phyloP scores from a whole-genome alignment of 305 asterid genomes.

The Fraxinus velutina region DNA sequence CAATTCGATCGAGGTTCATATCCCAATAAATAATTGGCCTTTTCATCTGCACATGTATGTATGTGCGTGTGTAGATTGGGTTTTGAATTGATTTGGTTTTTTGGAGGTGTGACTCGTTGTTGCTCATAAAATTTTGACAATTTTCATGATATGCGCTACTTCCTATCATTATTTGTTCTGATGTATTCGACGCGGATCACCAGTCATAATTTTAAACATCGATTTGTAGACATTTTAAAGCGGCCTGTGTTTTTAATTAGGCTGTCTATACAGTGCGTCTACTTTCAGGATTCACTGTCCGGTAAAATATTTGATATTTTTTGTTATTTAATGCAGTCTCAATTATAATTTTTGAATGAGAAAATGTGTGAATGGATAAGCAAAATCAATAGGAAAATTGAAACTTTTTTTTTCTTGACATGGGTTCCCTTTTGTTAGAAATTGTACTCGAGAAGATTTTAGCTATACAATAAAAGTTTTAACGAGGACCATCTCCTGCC shows the following conservation, averaged over 20 bases:
- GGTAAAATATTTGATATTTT: not conserved
- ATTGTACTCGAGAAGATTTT: not conserved
- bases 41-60: not conserved
- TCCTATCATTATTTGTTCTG: not conserved
- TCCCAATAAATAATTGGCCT: not conserved
- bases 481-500: not conserved
- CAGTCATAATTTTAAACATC: not conserved
- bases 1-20: not conserved
- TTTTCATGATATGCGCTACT: not conserved
- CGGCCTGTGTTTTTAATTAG: too few species aligned
- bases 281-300: not conserved
- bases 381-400: not conserved
- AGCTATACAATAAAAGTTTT: not conserved
- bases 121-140: not conserved
- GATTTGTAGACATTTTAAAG: not conserved
- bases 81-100: not conserved
- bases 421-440: not conserved
- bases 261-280: too few species aligned
- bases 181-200: not conserved
- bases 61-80: not conserved
- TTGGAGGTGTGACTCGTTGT: not conserved
- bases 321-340: not conserved
- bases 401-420: not conserved
- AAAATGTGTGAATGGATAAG: not conserved
- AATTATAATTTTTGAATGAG: not conserved